Base-by-base conservation (phyloP, 75 land plant genomes). In the Pinus albicaulis region DNA sequence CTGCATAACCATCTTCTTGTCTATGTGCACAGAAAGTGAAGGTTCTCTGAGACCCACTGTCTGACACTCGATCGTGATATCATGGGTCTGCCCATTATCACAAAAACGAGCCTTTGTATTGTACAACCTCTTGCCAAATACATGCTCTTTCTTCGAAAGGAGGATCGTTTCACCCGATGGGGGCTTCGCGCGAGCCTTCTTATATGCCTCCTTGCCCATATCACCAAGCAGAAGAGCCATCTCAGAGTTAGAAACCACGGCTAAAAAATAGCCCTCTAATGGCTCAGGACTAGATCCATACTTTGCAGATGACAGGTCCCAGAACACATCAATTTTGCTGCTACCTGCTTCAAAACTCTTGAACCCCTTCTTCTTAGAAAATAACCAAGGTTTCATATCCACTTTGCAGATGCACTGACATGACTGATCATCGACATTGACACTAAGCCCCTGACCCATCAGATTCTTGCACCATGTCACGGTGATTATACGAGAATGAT, bases 361-460 rank as follows among this genome's bases (percentile, higher is more conserved):
- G 58, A 77, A 91, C n/a, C 98, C 98, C 84, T 86, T 92, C 56
- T 87, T 89, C 82, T 93, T 95, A 41, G 97, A 89, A 80, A 95
- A 95, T 69, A 95, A 75, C 92, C 93, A 93, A 3, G 93, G 94
- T 78, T 95, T 95, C 76, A 95, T 89, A 71, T 95, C 96, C 19
- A 91, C 85, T 77, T 95, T 95, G 78, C 96, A 95, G 44, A 89
- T 75, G 68, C 77, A 81, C 16, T 84, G 92, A 72, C 83, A 82
- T 19, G 84, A 24, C 38, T 84, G 73, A 76, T 93, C 92, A 55
- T 91, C 94, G 2, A 95, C 83, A 16, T 83, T 89, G 15, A 95
- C 85, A 73, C 86, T 89, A 4, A 95, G 83, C 2, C 96, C 93
- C 80, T 95, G 98, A 38, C 98, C 98, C 86, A 93, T 89, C 75